A percentile compares a stretch with the other conserved stretches of the same genome.
phyloP scores from a whole-genome alignment of 441 rosid species.

The Kokia cookei region DNA sequence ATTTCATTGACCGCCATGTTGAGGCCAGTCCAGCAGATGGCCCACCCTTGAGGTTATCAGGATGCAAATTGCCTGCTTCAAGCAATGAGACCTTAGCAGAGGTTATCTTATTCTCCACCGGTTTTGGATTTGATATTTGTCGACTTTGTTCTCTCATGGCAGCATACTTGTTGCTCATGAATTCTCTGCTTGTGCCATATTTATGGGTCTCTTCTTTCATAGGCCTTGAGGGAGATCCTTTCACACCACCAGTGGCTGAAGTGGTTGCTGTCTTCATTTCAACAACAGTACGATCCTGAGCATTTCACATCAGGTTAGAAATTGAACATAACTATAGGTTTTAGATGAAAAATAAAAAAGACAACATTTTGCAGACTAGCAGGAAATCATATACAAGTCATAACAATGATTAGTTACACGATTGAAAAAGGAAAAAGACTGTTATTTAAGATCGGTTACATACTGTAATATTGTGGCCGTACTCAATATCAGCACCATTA shows the following conservation, averaged over 20 bases:
- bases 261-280: slow-evolving; percentile 60
- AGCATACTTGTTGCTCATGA: slow-evolving; percentile 78
- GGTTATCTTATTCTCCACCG: slow-evolving; percentile 52
- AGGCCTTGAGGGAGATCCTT: slow-evolving; percentile 40
- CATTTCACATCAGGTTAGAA: slow-evolving; percentile 11
- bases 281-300: slow-evolving; percentile 56
- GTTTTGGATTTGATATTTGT: slow-evolving; percentile 40
- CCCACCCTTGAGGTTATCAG: slow-evolving; percentile 32
- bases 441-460: slow-evolving; percentile 9
- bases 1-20: slow-evolving; percentile 84
- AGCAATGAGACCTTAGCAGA: slow-evolving; percentile 84
- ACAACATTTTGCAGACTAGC: not conserved
- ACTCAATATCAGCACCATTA: slow-evolving; percentile 64
- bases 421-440: not conserved
- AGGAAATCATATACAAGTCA: not conserved
- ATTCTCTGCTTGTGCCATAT: slow-evolving; percentile 63
- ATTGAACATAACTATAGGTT: not conserved
- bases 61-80: slow-evolving; percentile 31
- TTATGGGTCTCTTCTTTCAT: slow-evolving; percentile 44
- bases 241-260: slow-evolving; percentile 27
- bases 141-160: slow-evolving; percentile 74
- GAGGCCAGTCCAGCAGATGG: slow-evolving; percentile 56
- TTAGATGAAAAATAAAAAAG: not conserved
- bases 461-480: slow-evolving; percentile 45
- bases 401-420: not conserved